Evolutionary conservation across 2,329 filamentous ascomycete genomes (phyloP), one percentile per base, ranked within the genome.

Genomic region (Talaromyces verruculosus): DNA sequence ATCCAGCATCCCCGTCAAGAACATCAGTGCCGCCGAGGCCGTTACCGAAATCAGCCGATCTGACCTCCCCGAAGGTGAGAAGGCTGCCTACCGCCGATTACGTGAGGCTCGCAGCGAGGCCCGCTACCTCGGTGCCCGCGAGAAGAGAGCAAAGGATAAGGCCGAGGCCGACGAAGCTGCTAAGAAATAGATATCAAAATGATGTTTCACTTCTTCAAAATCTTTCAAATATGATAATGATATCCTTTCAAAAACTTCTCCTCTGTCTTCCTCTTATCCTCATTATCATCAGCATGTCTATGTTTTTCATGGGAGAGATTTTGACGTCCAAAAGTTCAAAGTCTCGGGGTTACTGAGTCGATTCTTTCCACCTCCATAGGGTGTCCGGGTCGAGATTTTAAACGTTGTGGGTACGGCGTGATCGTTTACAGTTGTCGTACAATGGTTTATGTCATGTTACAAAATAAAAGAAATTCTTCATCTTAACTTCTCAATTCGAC

Each of bases 101-200:
- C 91, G 95, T 82, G 85, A 90, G 74, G 89, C 91, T 74, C 90
- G 95, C 83, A 89, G 88, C 81, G 91, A 96, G 79, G 89, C 91
- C 77, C 90, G 93, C 81, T 85, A 91, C 78, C 82, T 87, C 71
- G 95, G 95, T 83, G 87, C 87, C 78, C 89, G 93, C 81, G 93
- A 96, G 87, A 98, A 98, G 93, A 90, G 95, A 79, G 89, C 86
- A 75, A 91, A 90, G 87, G 91, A 92, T 77, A 94, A 89, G 79
- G 89, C 88, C 41, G 87, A 90, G 41, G 87, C 89, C 74, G 87
- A 87, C 67, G 84, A 85, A 70, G 80, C 80, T 69, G 78, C 84
- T 72, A 86, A 82, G 76, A 80, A 83, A 81, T 82, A 82, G 77
- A 79, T 75, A 71, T 78, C 74, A 75, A 62, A 67, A 67, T 65